Evolutionary conservation across 257 asterid species (phyloP).

Genomic region (Prunella vulgaris): DNA sequence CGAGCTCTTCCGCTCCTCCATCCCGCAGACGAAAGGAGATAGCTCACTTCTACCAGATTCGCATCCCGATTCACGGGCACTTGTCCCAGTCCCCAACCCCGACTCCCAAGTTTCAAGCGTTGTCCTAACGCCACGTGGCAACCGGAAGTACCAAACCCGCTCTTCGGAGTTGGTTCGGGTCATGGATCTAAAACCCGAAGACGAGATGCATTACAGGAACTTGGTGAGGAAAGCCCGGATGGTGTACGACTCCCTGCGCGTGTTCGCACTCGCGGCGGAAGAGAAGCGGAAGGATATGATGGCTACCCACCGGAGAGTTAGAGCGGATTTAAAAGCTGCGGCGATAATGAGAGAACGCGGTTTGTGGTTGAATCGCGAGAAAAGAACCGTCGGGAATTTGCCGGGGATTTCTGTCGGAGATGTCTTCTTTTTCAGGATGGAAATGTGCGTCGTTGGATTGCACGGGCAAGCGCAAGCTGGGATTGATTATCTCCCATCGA

Average conservation of each 20-base stretch:
- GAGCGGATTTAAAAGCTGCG: constrained; percentile 75
- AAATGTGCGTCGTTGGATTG: constrained; percentile 69
- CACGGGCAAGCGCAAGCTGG: constrained; percentile 95
- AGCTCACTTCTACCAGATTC: constrained; percentile 21
- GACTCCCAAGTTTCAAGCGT: constrained; percentile 33
- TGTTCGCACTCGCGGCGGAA: constrained; percentile 40
- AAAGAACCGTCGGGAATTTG: constrained; percentile 70
- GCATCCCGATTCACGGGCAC: constrained; percentile 39
- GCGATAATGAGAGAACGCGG: constrained; percentile 49
- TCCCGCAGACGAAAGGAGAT: constrained; percentile 22
- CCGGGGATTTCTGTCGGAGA: constrained; percentile 79
- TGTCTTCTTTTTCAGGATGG: constrained; percentile 79
- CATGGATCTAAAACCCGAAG: constrained; percentile 57
- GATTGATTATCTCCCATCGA: constrained; percentile 64
- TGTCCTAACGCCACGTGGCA: constrained; percentile 29
- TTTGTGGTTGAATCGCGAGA: constrained; percentile 73
- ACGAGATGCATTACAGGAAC: constrained; percentile 42
- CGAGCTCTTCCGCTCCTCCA: constrained; percentile 37
- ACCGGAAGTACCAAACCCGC: constrained; percentile 37
- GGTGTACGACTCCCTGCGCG: constrained; percentile 69
- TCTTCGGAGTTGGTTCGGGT: constrained; percentile 79
- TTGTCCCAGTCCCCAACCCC: constrained; percentile 36
- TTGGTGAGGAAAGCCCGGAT: constrained; percentile 53
- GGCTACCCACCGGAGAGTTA: constrained; percentile 25
- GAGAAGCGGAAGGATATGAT: constrained; percentile 29